Evolutionary conservation across 2,329 filamentous ascomycete species (phyloP).

Genomic region (Dryadomyces quercus-mongolicae): DNA sequence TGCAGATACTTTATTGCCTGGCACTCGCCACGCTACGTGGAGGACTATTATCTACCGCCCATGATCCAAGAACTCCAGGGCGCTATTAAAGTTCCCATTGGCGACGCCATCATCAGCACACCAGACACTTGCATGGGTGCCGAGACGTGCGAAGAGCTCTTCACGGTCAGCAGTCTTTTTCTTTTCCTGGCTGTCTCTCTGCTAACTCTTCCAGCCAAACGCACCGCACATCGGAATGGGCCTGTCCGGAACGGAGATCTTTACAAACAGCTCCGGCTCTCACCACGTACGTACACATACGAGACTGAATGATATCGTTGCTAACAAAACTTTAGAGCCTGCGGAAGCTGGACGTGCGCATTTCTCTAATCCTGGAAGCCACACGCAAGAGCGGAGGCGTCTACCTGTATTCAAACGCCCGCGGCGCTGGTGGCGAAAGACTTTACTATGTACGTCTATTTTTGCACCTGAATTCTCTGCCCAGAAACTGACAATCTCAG

Average conservation of each 20-base stretch:
- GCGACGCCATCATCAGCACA: slow-evolving; percentile 51
- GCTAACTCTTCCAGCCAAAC: slow-evolving; percentile 8
- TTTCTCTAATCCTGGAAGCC: slow-evolving; percentile 54
- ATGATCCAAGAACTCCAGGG: slow-evolving; percentile 42
- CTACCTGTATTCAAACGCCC: slow-evolving; percentile 46
- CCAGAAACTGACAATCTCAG: background rate
- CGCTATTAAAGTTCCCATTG: slow-evolving; percentile 42
- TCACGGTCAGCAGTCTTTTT: slow-evolving; percentile 5
- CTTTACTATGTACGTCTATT: slow-evolving; percentile 33
- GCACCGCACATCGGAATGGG: slow-evolving; percentile 44
- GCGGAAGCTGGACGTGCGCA: slow-evolving; percentile 50
- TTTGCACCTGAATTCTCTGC: background rate
- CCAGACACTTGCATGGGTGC: slow-evolving; percentile 48
- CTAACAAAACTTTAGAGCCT: slow-evolving; percentile 11
- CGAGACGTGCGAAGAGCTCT: slow-evolving; percentile 17
- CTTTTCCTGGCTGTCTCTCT: background rate
- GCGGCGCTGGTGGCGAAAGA: slow-evolving; percentile 32
- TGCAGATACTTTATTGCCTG: slow-evolving; percentile 47
- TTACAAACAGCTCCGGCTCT: slow-evolving; percentile 56
- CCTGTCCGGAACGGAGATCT: slow-evolving; percentile 60
- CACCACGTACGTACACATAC: slow-evolving; percentile 27
- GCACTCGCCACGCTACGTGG: slow-evolving; percentile 42
- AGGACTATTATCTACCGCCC: slow-evolving; percentile 52
- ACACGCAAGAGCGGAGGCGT: slow-evolving; percentile 34
- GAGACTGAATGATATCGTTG: background rate